phyloP scores from a whole-genome alignment of 1,139 yeast species.

The Nakaseomyces nivariensis region DNA sequence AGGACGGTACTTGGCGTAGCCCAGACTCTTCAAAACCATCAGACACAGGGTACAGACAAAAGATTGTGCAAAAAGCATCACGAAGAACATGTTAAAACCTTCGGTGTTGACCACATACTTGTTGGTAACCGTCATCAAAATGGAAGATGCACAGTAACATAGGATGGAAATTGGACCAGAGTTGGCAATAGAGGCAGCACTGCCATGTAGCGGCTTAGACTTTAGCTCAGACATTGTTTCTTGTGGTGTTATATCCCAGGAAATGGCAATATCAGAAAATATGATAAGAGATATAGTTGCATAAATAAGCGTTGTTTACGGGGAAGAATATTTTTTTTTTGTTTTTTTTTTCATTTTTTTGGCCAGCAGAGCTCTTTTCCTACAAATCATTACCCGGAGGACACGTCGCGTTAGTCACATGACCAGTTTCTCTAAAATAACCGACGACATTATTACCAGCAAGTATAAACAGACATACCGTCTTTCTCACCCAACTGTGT shows the following conservation, averaged over 20 bases:
- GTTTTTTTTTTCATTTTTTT: too few relatives aligned
- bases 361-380: too few relatives aligned
- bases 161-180: conserved; percentile 80
- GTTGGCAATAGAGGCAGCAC: conserved; percentile 40
- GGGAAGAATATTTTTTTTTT: background rate
- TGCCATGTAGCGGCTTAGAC: conserved; percentile 17
- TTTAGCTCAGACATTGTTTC: conserved; percentile 25
- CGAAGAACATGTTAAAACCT: conserved; percentile 81
- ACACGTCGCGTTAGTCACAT: too few relatives aligned
- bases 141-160: conserved; percentile 85
- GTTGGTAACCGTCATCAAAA: conserved; percentile 96
- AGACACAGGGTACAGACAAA: conserved; percentile 72
- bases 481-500: too few relatives aligned
- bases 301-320: background rate
- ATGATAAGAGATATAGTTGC: too few relatives aligned
- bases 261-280: too few relatives aligned
- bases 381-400: too few relatives aligned
- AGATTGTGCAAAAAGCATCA: conserved; percentile 73
- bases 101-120: conserved; percentile 82
- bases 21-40: conserved; percentile 57
- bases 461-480: too few relatives aligned
- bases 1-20: conserved; percentile 76
- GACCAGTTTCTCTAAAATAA: too few relatives aligned
- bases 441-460: too few relatives aligned
- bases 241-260: too few relatives aligned